A percentile compares a stretch with the other conserved stretches of the same genome.
These are phyloP conservation scores for Camelina sativa DNA, from an alignment of 345 rosid genomes.

Conservation along the genomic window DNA sequence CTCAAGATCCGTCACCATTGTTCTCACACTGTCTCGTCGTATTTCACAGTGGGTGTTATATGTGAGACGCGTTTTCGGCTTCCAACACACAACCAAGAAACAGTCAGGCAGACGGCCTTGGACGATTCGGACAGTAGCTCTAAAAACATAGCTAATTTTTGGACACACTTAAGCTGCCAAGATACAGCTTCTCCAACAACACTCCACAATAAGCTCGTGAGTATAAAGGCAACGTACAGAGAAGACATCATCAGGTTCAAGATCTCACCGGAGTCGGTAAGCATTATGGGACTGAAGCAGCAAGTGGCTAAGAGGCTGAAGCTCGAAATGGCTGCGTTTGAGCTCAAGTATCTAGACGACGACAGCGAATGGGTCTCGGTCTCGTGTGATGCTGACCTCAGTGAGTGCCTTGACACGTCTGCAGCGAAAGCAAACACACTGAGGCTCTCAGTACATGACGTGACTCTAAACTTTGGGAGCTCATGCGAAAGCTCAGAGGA, in stretches of 20 bases:
- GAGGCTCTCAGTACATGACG: constrained; percentile 73
- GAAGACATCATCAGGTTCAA: constrained; percentile 86
- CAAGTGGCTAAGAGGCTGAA: constrained; percentile 89
- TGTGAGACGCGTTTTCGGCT: constrained; percentile 40
- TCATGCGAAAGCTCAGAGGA: constrained; percentile 89
- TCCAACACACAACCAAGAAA: constrained; percentile 38
- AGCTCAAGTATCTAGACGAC: constrained; percentile 81
- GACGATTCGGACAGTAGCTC: constrained; percentile 46
- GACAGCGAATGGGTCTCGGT: constrained; percentile 87
- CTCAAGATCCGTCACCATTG: constrained; percentile 42
- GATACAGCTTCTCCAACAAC: constrained; percentile 30
- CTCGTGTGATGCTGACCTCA: constrained; percentile 81
- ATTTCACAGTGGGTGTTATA: constrained; percentile 37
- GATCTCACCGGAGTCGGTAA: constrained; percentile 53
- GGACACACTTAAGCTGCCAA: constrained; percentile 28
- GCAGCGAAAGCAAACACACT: constrained; percentile 45
- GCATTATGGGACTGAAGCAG: constrained; percentile 69
- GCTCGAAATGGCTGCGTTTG: constrained; percentile 74
- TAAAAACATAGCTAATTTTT: constrained; percentile 27
- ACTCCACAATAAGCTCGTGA: constrained; percentile 44
- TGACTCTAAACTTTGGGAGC: constrained; percentile 69
- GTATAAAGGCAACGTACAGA: constrained; percentile 79
- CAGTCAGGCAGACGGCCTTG: constrained; percentile 26
- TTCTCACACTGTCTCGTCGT: constrained; percentile 33
- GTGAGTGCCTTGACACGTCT: constrained; percentile 74